A percentile compares a stretch with the other conserved stretches of the same genome.
These are phyloP conservation scores for Sporothrix schenckii DNA, from an alignment of 2,329 filamentous ascomycete species.

Conservation along the genomic window DNA sequence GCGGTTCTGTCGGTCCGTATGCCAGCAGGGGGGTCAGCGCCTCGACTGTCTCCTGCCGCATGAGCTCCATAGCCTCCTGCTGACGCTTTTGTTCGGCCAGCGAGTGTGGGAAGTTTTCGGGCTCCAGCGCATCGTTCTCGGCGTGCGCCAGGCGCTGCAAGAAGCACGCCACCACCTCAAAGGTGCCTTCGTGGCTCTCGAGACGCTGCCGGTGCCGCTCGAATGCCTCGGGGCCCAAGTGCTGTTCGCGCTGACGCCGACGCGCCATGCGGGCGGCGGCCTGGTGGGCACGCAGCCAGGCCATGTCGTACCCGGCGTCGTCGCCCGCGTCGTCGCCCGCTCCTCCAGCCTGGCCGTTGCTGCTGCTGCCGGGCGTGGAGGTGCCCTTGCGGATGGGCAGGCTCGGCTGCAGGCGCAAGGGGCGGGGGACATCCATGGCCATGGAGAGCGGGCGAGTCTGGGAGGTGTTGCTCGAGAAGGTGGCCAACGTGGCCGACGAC, in stretches of 20 bases:
- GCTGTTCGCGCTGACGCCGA: conserved; percentile 28
- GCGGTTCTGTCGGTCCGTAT: conserved; percentile 27
- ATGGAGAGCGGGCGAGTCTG: conserved; percentile 10
- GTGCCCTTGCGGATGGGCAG: background rate
- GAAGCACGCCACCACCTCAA: conserved; percentile 33
- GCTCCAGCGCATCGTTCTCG: conserved; percentile 34
- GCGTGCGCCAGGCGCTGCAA: conserved; percentile 31
- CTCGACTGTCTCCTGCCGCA: conserved; percentile 33
- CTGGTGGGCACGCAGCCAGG: conserved; percentile 29
- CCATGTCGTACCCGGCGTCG: background rate
- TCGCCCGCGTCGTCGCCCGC: background rate
- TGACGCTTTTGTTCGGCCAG: conserved; percentile 23
- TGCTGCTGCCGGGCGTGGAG: background rate
- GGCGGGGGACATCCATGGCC: conserved; percentile 21
- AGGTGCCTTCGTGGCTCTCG: conserved; percentile 32
- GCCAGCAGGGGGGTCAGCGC: conserved; percentile 32
- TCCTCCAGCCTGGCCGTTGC: background rate
- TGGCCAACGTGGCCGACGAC: background rate
- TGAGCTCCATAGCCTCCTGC: conserved; percentile 20
- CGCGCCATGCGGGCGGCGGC: conserved; percentile 31
- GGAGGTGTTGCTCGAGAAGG: conserved; percentile 10
- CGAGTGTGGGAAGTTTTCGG: conserved; percentile 26
- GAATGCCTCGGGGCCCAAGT: background rate
- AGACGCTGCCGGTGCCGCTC: conserved; percentile 10
- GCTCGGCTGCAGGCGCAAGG: conserved; percentile 31